phyloP scores from a whole-genome alignment of 768 basidiomycete genomes.

The Gloeopeniophorella convolvens region DNA sequence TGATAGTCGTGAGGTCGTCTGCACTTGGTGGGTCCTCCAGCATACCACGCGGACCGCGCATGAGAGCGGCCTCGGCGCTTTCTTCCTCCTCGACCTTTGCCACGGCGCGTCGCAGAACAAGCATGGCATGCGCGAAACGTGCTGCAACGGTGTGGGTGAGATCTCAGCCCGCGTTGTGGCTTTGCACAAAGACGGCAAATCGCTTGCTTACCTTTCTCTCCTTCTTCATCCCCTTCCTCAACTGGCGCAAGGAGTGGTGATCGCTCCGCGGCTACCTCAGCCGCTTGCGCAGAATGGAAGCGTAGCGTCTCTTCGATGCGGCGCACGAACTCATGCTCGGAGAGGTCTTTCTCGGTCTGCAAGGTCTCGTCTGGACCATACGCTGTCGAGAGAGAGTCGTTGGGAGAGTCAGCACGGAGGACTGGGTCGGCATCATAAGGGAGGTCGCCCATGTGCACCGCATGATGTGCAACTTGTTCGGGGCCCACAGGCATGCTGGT shows the following conservation, averaged over 20 bases:
- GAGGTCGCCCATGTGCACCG: background rate
- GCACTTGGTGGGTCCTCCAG: slow-evolving; percentile 9
- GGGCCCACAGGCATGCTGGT: background rate
- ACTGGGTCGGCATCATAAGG: background rate
- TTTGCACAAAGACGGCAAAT: background rate
- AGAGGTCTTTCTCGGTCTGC: background rate
- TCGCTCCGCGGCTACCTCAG: background rate
- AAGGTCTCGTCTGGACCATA: background rate
- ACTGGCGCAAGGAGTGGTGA: background rate
- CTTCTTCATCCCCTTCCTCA: background rate
- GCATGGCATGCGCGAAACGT: slow-evolving; percentile 4
- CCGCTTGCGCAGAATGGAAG: background rate
- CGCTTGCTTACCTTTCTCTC: background rate
- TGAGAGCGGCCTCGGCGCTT: slow-evolving; percentile 1
- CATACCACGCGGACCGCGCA: background rate
- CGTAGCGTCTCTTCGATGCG: background rate
- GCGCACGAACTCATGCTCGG: background rate
- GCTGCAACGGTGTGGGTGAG: too few species aligned
- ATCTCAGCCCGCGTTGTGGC: too few species aligned
- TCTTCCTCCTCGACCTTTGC: slow-evolving; percentile 5
- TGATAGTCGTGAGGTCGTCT: slow-evolving; percentile 1
- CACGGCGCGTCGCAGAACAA: slow-evolving; percentile 4
- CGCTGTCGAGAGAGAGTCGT: background rate
- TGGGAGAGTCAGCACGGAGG: background rate
- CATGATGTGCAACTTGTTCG: background rate